A percentile compares a stretch with the other conserved stretches of the same genome.
phyloP scores from a whole-genome alignment of 2,329 filamentous ascomycete genomes.

The Arthrocladium fulminans region DNA sequence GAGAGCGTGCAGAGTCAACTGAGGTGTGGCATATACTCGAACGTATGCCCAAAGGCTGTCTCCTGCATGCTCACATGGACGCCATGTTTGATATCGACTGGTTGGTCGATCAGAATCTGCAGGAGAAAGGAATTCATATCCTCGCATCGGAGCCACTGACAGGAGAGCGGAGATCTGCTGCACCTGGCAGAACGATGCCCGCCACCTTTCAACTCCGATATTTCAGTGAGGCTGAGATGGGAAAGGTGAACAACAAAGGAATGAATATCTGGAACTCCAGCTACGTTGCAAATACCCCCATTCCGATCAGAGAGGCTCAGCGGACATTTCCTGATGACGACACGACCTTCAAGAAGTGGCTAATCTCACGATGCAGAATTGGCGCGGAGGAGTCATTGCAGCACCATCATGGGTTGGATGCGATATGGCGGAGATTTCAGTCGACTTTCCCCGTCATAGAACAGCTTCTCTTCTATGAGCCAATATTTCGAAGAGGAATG shows the following conservation, averaged over 20 bases:
- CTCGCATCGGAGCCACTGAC: constrained; percentile 18
- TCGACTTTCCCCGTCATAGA: constrained; percentile 65
- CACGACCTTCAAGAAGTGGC: constrained; percentile 63
- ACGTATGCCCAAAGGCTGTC: constrained; percentile 77
- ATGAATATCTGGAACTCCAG: constrained; percentile 54
- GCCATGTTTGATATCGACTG: constrained; percentile 85
- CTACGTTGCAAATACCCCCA: constrained; percentile 52
- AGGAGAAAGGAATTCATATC: constrained; percentile 26
- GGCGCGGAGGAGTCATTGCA: constrained; percentile 62
- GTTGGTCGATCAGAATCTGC: constrained; percentile 62
- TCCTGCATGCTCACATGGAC: constrained; percentile 81
- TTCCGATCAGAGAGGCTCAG: constrained; percentile 56
- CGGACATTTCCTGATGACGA: constrained; percentile 67
- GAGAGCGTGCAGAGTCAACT: constrained; percentile 74
- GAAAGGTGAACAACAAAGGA: constrained; percentile 11
- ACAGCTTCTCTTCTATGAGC: constrained; percentile 78
- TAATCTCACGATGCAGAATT: constrained; percentile 64
- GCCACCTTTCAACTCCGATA: constrained; percentile 17
- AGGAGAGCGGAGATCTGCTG: constrained; percentile 10
- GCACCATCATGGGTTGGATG: constrained; percentile 74
- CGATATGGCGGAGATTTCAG: constrained; percentile 74
- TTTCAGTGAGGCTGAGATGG: constrained; percentile 18
- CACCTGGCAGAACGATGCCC: not conserved
- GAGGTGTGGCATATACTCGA: constrained; percentile 77
- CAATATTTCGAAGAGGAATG: constrained; percentile 72